Evolutionary conservation across 495 filamentous ascomycete genomes (phyloP), one percentile per base, ranked within the genome.

Genomic region (Massariosphaeria phaeospora): DNA sequence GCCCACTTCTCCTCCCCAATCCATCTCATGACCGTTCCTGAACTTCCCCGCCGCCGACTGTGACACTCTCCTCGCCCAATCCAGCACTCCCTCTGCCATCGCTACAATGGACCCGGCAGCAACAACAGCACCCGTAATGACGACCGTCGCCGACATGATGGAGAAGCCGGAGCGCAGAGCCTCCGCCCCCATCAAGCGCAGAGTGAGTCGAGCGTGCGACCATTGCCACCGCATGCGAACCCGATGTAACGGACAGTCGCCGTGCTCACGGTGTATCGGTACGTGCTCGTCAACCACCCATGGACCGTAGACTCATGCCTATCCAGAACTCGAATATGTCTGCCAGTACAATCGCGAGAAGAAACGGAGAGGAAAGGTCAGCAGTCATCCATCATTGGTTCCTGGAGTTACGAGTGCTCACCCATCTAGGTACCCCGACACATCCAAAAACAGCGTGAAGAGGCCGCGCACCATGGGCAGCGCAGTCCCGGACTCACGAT

Each of bases 201-300:
- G 61, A 44, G 53, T 63, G 2, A 59, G 55, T 43, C 52, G 61
- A 33, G 61, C 61, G 8, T 63, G 61, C 41, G 61, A 63, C 35
- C 55, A 58, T 29, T 63, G 61, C 41, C 57, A 63, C 26, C 56
- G 52, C 1, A 56, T 55, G 50, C 50, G 56, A 11, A 56, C 56
- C 10, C 55, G 56, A 30, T 63, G 61, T 34, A 58, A 63, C 38
- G 61, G 61, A 1, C 57, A 59, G 47, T 17, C 49, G 34, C 61
- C 61, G 33, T 63, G 61, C 34, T 60, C 55, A 27, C 43, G 53
- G 27, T 63, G 61, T 33, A 59, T 56, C n/a, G 56, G 61, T 63
- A 55, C 31, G 61, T 47, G n/a, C 1, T 38, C 2, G 40, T 26
- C 24, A 24, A 21, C 21, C 24, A 41, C 9, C 38, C n/a, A 15